Conservation (phyloP, 2,329 filamentous ascomycete genomes). For the Aureobasidium pullulans region DNA sequence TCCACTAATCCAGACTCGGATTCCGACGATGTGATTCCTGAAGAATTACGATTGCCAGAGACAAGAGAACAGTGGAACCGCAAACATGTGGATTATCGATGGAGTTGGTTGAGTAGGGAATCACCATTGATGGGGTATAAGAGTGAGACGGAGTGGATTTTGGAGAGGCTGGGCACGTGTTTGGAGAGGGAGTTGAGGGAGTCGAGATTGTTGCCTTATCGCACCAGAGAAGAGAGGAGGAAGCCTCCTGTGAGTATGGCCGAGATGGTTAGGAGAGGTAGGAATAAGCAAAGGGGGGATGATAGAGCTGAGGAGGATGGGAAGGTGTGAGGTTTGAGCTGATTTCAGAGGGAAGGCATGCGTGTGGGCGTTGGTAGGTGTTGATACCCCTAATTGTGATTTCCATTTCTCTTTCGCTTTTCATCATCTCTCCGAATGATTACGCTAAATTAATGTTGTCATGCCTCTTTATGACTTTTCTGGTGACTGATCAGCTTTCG, state of each 20-base stretch:
- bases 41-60: slow-evolving; percentile 15
- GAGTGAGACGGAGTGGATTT: slow-evolving; percentile 65
- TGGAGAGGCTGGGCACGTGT: slow-evolving; percentile 54
- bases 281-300: background rate
- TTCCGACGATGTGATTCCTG: slow-evolving; percentile 23
- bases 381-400: background rate
- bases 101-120: slow-evolving; percentile 66
- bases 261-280: slow-evolving; percentile 17
- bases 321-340: too few species aligned
- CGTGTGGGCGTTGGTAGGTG: background rate
- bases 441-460: too few species aligned
- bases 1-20: slow-evolving; percentile 26
- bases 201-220: slow-evolving; percentile 18
- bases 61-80: slow-evolving; percentile 17
- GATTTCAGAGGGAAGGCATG: too few species aligned
- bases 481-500: too few species aligned
- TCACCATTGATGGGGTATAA: slow-evolving; percentile 63
- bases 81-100: slow-evolving; percentile 29
- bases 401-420: too few species aligned
- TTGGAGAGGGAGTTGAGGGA: slow-evolving; percentile 46
- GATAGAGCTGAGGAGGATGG: background rate
- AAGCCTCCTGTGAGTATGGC: slow-evolving; percentile 25
- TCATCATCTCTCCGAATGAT: too few species aligned
- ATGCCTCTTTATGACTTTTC: too few species aligned
- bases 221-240: slow-evolving; percentile 22